Evolutionary conservation across 345 rosid genomes (phyloP).

Genomic region (Salix udensis): DNA sequence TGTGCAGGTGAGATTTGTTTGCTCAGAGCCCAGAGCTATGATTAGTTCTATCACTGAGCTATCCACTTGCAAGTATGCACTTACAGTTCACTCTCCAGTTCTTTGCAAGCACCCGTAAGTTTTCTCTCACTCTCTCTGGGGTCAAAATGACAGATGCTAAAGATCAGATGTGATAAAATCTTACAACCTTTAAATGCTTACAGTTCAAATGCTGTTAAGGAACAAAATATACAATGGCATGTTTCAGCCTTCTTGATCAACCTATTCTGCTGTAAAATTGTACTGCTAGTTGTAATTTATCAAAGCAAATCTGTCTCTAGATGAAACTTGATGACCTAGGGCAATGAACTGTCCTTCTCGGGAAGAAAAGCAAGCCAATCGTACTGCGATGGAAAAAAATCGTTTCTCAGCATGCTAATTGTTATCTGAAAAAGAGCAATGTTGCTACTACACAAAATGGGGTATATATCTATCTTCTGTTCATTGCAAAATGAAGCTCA

Average conservation of each 20-base stretch:
- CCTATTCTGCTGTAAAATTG: neutral
- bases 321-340: no score
- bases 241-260: neutral
- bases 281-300: neutral
- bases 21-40: slow-evolving; percentile 87
- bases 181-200: neutral
- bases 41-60: slow-evolving; percentile 84
- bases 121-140: slow-evolving; percentile 15
- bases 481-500: neutral
- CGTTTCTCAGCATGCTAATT: no score
- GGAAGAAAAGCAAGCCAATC: neutral
- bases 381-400: neutral
- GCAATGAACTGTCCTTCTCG: neutral
- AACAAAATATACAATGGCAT: neutral
- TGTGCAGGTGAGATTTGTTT: slow-evolving; percentile 87
- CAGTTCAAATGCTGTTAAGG: neutral
- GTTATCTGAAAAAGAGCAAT: neutral
- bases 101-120: slow-evolving; percentile 95
- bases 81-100: slow-evolving; percentile 71
- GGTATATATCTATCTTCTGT: neutral
- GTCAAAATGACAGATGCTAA: neutral
- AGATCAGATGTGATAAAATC: neutral
- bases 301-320: neutral
- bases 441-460: neutral
- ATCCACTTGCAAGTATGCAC: slow-evolving; percentile 94